Conservation (phyloP, 805 yeast genomes). For the Saccharomyces jurei region DNA sequence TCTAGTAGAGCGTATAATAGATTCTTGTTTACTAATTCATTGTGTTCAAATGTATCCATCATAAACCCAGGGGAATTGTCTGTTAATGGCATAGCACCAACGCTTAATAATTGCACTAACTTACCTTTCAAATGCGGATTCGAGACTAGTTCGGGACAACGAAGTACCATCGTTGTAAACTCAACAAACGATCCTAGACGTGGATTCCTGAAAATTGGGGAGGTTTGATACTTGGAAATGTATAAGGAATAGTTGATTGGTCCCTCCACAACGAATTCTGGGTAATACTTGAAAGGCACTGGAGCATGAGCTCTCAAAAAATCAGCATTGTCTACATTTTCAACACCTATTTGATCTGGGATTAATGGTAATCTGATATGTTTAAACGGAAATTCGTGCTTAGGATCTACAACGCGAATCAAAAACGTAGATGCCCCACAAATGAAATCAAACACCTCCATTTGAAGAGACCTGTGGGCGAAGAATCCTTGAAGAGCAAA, state of each 20-base stretch:
- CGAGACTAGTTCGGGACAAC: slow-evolving; percentile 78
- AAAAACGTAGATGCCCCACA: slow-evolving; percentile 70
- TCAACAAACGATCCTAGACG: slow-evolving; percentile 56
- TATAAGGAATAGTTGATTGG: slow-evolving; percentile 62
- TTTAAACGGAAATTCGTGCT: slow-evolving; percentile 50
- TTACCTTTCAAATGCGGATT: slow-evolving; percentile 90
- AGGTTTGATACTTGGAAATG: slow-evolving; percentile 45
- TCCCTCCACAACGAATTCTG: slow-evolving; percentile 82
- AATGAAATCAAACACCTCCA: slow-evolving; percentile 66
- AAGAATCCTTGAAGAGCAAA: slow-evolving; percentile 60
- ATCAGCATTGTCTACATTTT: slow-evolving; percentile 69
- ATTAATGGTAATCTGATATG: slow-evolving; percentile 49
- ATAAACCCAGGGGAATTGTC: slow-evolving; percentile 67
- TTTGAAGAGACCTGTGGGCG: slow-evolving; percentile 46
- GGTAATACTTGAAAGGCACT: slow-evolving; percentile 69
- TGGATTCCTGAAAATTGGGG: slow-evolving; percentile 48
- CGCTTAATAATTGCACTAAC: slow-evolving; percentile 69
- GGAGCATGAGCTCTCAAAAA: slow-evolving; percentile 60
- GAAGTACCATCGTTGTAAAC: slow-evolving; percentile 61
- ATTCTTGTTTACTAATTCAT: slow-evolving; percentile 54
- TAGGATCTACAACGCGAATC: slow-evolving; percentile 64
- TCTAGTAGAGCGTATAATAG: slow-evolving; percentile 77
- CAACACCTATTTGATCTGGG: slow-evolving; percentile 51
- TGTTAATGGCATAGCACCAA: slow-evolving; percentile 55
- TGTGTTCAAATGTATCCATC: slow-evolving; percentile 54